Base-by-base conservation (phyloP, 2,329 filamentous ascomycete genomes). In the Zasmidium citrigriseum region DNA sequence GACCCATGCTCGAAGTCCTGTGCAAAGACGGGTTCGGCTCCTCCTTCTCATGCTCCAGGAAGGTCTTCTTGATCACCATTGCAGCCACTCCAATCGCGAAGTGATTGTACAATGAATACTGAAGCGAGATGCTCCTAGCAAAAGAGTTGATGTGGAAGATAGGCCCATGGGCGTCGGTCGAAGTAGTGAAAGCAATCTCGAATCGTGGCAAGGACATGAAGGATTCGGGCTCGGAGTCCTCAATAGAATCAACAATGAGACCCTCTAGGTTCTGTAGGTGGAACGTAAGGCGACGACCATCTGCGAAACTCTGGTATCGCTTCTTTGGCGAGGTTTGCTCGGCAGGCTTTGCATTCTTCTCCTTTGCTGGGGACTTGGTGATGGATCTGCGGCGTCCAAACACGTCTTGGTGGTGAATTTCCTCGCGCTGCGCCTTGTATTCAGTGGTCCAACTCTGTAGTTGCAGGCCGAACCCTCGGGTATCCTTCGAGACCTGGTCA, bases 51-150 rank as follows among this genome's bases (percentile, higher is more conserved):
- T 60, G 63, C 14, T 71, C 65, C 48, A 70, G 22, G 63, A 81
- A 78, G 0, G 79, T 80, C 46, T 74, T 74, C 48, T 70, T 73
- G 22, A 99, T 74, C 2, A 96, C 90, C 70, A 87, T 87, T 22
- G 83, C 78, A 9, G 93, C 95, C 59, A 98, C 86, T 1, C 91
- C 90, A 23, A 96, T 82, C 0, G 93, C 89, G 70, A 97, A 99
- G 71, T 96, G 93, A 2, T 93, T 88, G 73, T 96, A 96, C 0
- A 99, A 83, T 0, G 96, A 99, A 71, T 98, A 98, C 52, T 96
- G 89, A 7, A 96, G 70, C 60, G 90, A 86, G 1, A 99, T 77
- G 4, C 89, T 91, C 65, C 89, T 89, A 20, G 95, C 83, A 53
- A 89, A 85, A 0, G 91, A 89, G 65, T 96, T 91, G 46, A 98